Base-by-base conservation (phyloP, 768 basidiomycete genomes). In the Hemileccinum rubropunctum region DNA sequence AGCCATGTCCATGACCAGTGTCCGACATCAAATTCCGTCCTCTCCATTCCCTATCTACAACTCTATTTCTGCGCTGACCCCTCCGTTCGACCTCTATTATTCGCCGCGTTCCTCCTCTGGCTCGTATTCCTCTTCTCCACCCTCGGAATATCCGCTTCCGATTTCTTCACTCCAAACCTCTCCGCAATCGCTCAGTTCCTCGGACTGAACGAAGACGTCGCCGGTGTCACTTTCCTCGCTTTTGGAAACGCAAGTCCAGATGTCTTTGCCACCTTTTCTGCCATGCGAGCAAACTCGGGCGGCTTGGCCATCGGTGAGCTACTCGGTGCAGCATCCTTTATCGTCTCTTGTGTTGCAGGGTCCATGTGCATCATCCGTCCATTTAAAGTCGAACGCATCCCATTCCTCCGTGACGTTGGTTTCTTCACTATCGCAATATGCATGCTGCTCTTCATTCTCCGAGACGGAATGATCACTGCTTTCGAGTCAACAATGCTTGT, bases 241-340 rank as follows among this genome's bases (percentile, higher is more conserved):
- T 95, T 98, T 64, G 95, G 95, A 35, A 98, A 98, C 64, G 95
- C 95, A 27, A 94, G 91, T 61, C 95, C 95, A 0, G 95, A 98
- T 66, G 80, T 98, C 4, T 98, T 98, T 68, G 87, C 92, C 6
- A 99, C 97, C 0, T 97, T 95, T 66, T 89, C 92, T 2, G 91
- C 95, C 17, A 88, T 99, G 82, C 83, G 83, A 27, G 76, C 84
- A 18, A 73, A 86, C 58, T 91, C 94, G 4, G 94, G 94, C 8
- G 82, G 88, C 48, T 71, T 99, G 47, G 97, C 97, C 1, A 83
- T 99, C 46, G 97, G 97, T 18, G 97, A 99, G 65, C 77, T 99
- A 7, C 74, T 99, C 12, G 97, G 97, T 6, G 95, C 95, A 2
- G 95, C 95, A 0, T 80, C 91, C 2, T 99, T 99, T 73, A 95